These are phyloP conservation scores for Medicago arabica DNA, from an alignment of 306 rosid species.

Conservation along the genomic window DNA sequence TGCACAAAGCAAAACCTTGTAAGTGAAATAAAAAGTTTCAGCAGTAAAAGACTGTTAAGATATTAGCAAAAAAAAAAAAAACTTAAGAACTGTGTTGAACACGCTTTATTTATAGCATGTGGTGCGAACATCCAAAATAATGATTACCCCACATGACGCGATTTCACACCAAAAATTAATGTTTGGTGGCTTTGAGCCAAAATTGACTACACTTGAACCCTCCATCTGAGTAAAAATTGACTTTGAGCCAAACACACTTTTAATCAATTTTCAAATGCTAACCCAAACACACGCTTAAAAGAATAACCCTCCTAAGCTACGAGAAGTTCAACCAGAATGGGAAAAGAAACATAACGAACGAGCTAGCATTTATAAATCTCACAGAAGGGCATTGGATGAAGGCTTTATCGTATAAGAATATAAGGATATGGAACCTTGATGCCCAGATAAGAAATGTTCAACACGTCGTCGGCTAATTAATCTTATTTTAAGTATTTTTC, in stretches of 20 bases:
- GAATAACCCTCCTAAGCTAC: constrained; percentile 16
- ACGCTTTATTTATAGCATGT: constrained; percentile 16
- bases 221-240: constrained; percentile 10
- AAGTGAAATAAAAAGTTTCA: constrained; percentile 30
- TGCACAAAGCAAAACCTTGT: constrained; percentile 21
- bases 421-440: constrained; percentile 7
- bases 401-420: constrained; percentile 18
- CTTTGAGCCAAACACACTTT: not conserved
- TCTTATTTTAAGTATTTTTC: constrained; percentile 12
- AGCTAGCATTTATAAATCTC: constrained; percentile 17
- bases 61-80: not conserved
- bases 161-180: constrained; percentile 7
- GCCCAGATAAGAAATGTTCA: constrained; percentile 10
- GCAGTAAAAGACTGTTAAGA: not conserved
- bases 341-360: constrained; percentile 12
- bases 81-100: not conserved
- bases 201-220: not conserved
- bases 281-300: constrained; percentile 2
- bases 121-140: constrained; percentile 3
- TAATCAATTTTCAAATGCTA: constrained; percentile 17
- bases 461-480: constrained; percentile 4
- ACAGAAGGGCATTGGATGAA: not conserved
- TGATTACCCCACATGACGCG: not conserved
- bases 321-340: not conserved
- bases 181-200: not conserved